Evolutionary conservation across 2,329 filamentous ascomycete species (phyloP).

Genomic region (Chaetothyriales sp.): DNA sequence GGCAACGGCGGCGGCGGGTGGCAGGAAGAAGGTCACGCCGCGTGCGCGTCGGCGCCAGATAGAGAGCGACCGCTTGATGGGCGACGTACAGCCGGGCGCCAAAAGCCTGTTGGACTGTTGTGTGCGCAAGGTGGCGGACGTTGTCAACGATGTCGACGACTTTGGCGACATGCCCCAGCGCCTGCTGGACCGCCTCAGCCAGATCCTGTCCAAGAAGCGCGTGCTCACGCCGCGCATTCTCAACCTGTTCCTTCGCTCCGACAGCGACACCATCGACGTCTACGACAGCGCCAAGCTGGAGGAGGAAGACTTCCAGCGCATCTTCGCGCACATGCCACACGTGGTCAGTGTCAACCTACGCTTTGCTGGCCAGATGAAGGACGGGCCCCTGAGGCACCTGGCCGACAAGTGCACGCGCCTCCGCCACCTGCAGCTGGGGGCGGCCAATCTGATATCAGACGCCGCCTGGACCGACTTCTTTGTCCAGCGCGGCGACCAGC

Average conservation of each 20-base stretch:
- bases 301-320: conserved; percentile 60
- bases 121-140: conserved; percentile 46
- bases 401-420: conserved; percentile 54
- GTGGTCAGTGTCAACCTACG: conserved; percentile 59
- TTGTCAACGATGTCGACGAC: conserved; percentile 49
- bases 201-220: conserved; percentile 49
- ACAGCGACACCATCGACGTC: conserved; percentile 41
- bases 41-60: conserved; percentile 55
- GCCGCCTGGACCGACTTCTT: conserved; percentile 60
- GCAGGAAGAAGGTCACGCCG: conserved; percentile 37
- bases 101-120: conserved; percentile 39
- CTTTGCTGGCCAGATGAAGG: conserved; percentile 85
- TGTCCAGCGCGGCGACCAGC: conserved; percentile 44
- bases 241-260: conserved; percentile 34
- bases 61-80: conserved; percentile 75
- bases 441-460: conserved; percentile 69
- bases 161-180: conserved; percentile 46
- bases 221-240: conserved; percentile 36
- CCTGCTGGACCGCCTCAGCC: conserved; percentile 42
- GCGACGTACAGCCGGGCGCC: conserved; percentile 34
- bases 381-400: conserved; percentile 67
- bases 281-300: conserved; percentile 53
- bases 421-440: conserved; percentile 62
- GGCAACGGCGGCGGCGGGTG: conserved; percentile 25
- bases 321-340: conserved; percentile 59